Conservation (phyloP, 2,329 filamentous ascomycete genomes). For the Fusarium oligoseptatum region DNA sequence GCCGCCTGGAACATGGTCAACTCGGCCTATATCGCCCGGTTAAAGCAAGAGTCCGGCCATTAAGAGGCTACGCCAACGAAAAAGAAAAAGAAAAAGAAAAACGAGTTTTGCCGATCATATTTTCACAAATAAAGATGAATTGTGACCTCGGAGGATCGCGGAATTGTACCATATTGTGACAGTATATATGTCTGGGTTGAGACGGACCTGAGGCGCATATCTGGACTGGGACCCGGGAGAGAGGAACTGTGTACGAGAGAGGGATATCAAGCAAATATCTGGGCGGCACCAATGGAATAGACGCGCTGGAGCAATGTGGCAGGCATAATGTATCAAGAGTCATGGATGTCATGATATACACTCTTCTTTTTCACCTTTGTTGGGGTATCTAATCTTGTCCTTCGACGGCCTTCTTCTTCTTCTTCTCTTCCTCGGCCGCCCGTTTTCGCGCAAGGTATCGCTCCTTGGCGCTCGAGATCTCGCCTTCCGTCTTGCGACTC, state of each 20-base stretch:
- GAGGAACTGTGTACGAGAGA: slow-evolving; percentile 24
- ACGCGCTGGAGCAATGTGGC: slow-evolving; percentile 29
- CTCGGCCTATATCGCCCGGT: slow-evolving; percentile 73
- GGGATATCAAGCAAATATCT: slow-evolving; percentile 8
- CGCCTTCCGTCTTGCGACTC: slow-evolving; percentile 81
- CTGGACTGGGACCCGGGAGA: not conserved
- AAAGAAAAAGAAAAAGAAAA: not conserved
- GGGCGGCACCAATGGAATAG: slow-evolving; percentile 38
- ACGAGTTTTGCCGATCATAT: not conserved
- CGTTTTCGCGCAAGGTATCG: slow-evolving; percentile 83
- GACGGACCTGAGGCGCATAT: not conserved
- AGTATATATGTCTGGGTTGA: slow-evolving; percentile 35
- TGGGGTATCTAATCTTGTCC: slow-evolving; percentile 51
- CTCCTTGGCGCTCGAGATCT: slow-evolving; percentile 83
- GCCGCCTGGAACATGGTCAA: slow-evolving; percentile 82
- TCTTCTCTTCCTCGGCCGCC: slow-evolving; percentile 78
- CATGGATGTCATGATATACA: slow-evolving; percentile 30
- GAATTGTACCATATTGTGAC: slow-evolving; percentile 47
- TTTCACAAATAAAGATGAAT: slow-evolving; percentile 3
- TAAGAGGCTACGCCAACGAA: slow-evolving; percentile 13
- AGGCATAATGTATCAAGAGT: slow-evolving; percentile 33
- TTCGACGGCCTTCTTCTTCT: slow-evolving; percentile 59
- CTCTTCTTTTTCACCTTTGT: slow-evolving; percentile 26
- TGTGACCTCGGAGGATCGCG: slow-evolving; percentile 16
- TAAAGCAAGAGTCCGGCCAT: slow-evolving; percentile 68